A percentile compares a stretch with the other conserved stretches of the same genome.
These are phyloP conservation scores for Periglandula ipomoeae DNA, from an alignment of 2,329 filamentous ascomycete species.

Conservation along the genomic window DNA sequence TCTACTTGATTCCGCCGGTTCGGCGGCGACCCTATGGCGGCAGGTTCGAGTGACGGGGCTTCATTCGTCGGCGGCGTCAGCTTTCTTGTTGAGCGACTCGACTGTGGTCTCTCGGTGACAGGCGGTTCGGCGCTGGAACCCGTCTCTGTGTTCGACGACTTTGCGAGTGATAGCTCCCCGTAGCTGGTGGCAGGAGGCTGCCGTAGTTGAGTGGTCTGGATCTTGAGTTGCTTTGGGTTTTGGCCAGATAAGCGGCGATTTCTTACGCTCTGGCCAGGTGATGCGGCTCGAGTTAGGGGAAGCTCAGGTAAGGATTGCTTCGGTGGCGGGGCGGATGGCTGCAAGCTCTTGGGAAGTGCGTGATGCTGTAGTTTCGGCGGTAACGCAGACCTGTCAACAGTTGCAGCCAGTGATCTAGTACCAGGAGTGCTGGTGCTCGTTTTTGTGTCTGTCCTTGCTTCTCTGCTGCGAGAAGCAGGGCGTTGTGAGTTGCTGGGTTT, in stretches of 20 bases:
- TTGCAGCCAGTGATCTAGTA: conserved; percentile 51
- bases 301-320: conserved; percentile 36
- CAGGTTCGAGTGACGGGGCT: conserved; percentile 8
- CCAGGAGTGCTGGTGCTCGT: conserved; percentile 43
- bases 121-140: conserved; percentile 8
- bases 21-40: conserved; percentile 21
- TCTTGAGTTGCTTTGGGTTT: conserved; percentile 75
- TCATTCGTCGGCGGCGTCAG: conserved; percentile 5
- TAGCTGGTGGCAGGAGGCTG: conserved; percentile 12
- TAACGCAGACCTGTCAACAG: conserved; percentile 47
- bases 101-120: conserved; percentile 4
- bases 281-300: conserved; percentile 23
- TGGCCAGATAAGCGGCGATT: conserved; percentile 73
- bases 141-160: conserved; percentile 7
- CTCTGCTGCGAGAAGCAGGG: conserved; percentile 62
- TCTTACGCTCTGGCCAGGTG: conserved; percentile 48
- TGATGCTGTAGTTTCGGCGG: conserved; percentile 3
- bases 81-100: conserved; percentile 2
- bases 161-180: conserved; percentile 1
- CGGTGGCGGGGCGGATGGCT: conserved; percentile 37
- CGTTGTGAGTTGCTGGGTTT: conserved; percentile 43
- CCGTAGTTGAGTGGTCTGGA: conserved; percentile 56
- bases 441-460: conserved; percentile 72
- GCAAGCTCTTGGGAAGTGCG: conserved; percentile 11
- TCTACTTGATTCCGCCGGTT: conserved; percentile 23